These are phyloP conservation scores for Exutisphaerella laricina DNA, from an alignment of 2,329 filamentous ascomycete species.

Conservation along the genomic window DNA sequence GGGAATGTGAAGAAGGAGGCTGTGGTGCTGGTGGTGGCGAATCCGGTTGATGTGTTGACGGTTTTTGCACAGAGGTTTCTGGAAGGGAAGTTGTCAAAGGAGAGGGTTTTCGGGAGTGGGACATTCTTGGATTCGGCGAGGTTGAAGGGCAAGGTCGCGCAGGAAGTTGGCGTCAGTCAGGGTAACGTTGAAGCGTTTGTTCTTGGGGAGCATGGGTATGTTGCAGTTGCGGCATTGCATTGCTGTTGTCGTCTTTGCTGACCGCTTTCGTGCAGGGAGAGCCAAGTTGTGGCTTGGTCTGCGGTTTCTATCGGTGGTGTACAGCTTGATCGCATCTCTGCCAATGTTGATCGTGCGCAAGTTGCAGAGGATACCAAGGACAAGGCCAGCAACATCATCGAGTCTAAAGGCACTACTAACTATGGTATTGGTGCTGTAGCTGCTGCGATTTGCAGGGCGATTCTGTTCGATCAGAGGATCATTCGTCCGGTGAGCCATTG, in stretches of 20 bases:
- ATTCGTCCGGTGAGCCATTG: slow-evolving; percentile 48
- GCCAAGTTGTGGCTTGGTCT: slow-evolving; percentile 47
- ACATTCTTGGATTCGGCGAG: slow-evolving; percentile 51
- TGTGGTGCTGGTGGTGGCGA: slow-evolving; percentile 49
- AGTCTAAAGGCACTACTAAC: slow-evolving; percentile 47
- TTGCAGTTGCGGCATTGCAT: neutral
- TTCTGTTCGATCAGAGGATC: slow-evolving; percentile 45
- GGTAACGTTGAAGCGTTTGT: slow-evolving; percentile 42
- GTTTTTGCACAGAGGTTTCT: slow-evolving; percentile 46
- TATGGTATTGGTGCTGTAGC: slow-evolving; percentile 49
- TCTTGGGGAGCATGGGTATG: slow-evolving; percentile 42
- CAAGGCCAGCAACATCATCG: slow-evolving; percentile 46
- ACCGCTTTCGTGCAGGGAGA: slow-evolving; percentile 30
- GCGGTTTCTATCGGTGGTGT: slow-evolving; percentile 40
- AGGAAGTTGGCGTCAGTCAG: slow-evolving; percentile 36
- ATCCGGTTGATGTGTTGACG: slow-evolving; percentile 53
- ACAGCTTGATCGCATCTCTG: slow-evolving; percentile 35
- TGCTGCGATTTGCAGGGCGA: slow-evolving; percentile 46
- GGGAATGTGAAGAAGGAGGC: slow-evolving; percentile 45
- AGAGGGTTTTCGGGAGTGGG: slow-evolving; percentile 50
- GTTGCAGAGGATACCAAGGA: slow-evolving; percentile 44
- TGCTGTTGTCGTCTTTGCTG: neutral
- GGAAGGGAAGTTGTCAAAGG: slow-evolving; percentile 43
- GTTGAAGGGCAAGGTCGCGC: slow-evolving; percentile 42
- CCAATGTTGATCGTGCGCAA: slow-evolving; percentile 30